Evolutionary conservation across 139 green algal species (phyloP).

Genomic region (Deuterostichococcus epilithicus): DNA sequence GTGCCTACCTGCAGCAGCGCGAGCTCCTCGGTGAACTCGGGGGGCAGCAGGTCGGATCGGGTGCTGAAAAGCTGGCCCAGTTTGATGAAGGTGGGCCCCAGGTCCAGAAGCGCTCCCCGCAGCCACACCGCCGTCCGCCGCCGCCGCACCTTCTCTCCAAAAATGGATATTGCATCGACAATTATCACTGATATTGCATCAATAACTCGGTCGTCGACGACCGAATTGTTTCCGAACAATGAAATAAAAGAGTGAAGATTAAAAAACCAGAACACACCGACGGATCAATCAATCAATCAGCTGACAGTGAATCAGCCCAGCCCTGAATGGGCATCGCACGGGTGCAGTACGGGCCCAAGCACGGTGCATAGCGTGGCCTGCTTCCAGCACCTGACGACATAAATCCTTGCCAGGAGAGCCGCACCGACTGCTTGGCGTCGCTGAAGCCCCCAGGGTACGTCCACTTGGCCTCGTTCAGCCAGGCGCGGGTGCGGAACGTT

Average conservation of each 20-base stretch:
- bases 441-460: slow-evolving; percentile 65
- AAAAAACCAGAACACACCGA: neutral
- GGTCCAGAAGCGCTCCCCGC: slow-evolving; percentile 56
- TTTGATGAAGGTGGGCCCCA: slow-evolving; percentile 90
- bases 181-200: neutral
- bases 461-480: slow-evolving; percentile 79
- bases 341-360: neutral
- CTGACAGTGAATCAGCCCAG: neutral
- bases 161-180: neutral
- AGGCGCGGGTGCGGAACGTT: slow-evolving; percentile 63
- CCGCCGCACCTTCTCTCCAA: slow-evolving; percentile 28
- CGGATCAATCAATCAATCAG: neutral
- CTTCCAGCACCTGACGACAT: slow-evolving; percentile 9
- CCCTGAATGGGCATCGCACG: neutral
- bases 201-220: no score
- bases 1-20: slow-evolving; percentile 78
- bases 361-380: no score
- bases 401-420: neutral
- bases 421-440: slow-evolving; percentile 20
- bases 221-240: neutral
- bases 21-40: slow-evolving; percentile 89
- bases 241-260: neutral
- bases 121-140: slow-evolving; percentile 54
- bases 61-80: slow-evolving; percentile 73
- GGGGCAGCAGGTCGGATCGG: slow-evolving; percentile 72